Base-by-base conservation (phyloP, 257 asterid species). In the Ocimum tenuiflorum region DNA sequence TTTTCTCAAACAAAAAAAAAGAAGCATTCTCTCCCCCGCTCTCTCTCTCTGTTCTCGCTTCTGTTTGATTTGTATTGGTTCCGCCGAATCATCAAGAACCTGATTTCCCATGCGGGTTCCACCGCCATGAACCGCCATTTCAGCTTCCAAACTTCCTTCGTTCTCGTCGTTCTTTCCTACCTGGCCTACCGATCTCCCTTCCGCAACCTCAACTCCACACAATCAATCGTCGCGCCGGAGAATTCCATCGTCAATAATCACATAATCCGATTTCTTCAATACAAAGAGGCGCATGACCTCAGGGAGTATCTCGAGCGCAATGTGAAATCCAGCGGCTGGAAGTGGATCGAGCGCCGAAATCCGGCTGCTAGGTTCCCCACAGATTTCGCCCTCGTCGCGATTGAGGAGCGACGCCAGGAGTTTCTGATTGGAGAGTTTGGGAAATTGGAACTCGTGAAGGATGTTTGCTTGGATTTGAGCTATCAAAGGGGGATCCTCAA, bases 331-430 rank as follows among this genome's bases (percentile, higher is more conserved):
- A 31, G 77, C 29, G 97, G 96, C 7, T 92, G 99, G 99, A 75
- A 81, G 70, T 92, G 99, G 97, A 85, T 92, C 51, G 95, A 82
- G 70, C 77, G 99, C 82, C 79, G 68, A 52, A 92, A 92, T 66
- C 85, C 95, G 22, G 97, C 99, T 1, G 59, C 84, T 78, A 82
- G 68, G 67, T 89, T 86, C 73, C 95, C 95, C 0, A 92, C 99
- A 22, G 99, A 92, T 82, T 92, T 92, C 19, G 97, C 94, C 65
- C 68, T 92, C 24, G 86, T 92, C 71, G 75, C 80, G 55, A 89
- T 92, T 86, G 88, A 84, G 50, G 95, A 82, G 33, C 65, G 69
- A 15, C 27, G 39, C 63, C 60, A 64, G 75, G 94, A 81, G 27
- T 70, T 76, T 27, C 69, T 92, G 80, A 65, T 84, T 29, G 81